Percentiles rank a stretch among this genome's conserved stretches.
Evolutionary conservation across 257 asterid species (phyloP).

Genomic region (Solanum sejunctum): DNA sequence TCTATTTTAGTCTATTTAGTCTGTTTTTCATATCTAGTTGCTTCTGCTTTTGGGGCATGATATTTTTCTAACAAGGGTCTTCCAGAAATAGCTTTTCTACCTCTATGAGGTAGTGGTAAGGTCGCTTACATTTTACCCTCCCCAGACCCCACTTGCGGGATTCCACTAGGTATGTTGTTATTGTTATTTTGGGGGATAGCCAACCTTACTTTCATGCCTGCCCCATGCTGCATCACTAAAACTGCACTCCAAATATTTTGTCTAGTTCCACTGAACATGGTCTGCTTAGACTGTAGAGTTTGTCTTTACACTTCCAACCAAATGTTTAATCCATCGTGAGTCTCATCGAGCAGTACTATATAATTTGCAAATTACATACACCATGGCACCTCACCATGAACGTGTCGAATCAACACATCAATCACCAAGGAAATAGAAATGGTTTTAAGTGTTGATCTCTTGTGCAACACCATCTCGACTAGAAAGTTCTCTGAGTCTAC

Average conservation of each 20-base stretch:
- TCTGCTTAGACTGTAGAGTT: background rate
- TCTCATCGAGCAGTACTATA: background rate
- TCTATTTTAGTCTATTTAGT: no score
- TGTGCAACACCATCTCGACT: background rate
- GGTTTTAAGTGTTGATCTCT: background rate
- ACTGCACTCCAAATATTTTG: no score
- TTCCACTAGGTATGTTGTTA: no score
- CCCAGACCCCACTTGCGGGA: no score
- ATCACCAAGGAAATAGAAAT: no score
- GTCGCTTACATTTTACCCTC: no score
- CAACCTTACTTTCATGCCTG: background rate
- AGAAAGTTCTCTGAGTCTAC: background rate
- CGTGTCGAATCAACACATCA: background rate
- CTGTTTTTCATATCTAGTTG: no score
- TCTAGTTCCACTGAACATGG: background rate
- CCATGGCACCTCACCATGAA: background rate
- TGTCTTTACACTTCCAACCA: background rate
- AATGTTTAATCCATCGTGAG: background rate
- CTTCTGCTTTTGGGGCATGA: no score
- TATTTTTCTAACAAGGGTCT: no score
- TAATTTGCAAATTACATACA: background rate
- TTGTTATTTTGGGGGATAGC: no score
- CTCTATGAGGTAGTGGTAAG: no score
- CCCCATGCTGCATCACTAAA: background rate
- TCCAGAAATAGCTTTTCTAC: no score